Base-by-base conservation (phyloP, 805 yeast species). In the Spathaspora passalidarum region DNA sequence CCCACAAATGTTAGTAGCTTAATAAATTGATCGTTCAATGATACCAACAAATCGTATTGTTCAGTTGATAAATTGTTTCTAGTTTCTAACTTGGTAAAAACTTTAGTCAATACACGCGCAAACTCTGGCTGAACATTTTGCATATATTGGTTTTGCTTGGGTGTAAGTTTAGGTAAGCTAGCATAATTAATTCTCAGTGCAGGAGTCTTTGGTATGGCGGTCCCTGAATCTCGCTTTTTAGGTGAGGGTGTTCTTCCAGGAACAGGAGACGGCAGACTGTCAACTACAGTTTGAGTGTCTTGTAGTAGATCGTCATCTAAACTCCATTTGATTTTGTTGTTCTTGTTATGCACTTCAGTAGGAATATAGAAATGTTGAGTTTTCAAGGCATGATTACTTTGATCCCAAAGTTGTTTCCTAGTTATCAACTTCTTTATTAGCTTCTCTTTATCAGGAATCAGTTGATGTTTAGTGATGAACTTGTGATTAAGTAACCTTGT, bases 71-170 rank as follows among this genome's bases (percentile, higher is more conserved):
- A 49, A 10, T 48, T 54, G 22, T 65, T 61, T 32, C 62, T 63
- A 11, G 61, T 53, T 36, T 71, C 72, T 21, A 71, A 43, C 35
- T 69, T 68, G 46, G 62, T 63, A 50, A 74, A 71, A 1, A 74
- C 66, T 47, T 71, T 76, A 44, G 72, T 69, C 10, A 73, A 47
- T 10, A 74, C 65, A 22, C 68, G 57, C 40, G 60, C 63, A 22
- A 73, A 51, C 20, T 70, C 69, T 1, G 60, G 56, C 38, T 52
- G 44, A 4, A 60, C n/a, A 2, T 46, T 41, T 32, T 54, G 48
- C 21, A 45, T 43, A 13, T 49, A 36, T 36, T 51, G 53, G 20
- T 56, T 58, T 34, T 54, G 62, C 32, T 50, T 2, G 23, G 26
- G 43, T 10, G 18, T 40, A 6, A n/a, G 17, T 22, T n/a, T 35